A percentile compares a stretch with the other conserved stretches of the same genome.
These are phyloP conservation scores for Diutina sp. DNA, from an alignment of 1,139 yeast species.

Conservation along the genomic window DNA sequence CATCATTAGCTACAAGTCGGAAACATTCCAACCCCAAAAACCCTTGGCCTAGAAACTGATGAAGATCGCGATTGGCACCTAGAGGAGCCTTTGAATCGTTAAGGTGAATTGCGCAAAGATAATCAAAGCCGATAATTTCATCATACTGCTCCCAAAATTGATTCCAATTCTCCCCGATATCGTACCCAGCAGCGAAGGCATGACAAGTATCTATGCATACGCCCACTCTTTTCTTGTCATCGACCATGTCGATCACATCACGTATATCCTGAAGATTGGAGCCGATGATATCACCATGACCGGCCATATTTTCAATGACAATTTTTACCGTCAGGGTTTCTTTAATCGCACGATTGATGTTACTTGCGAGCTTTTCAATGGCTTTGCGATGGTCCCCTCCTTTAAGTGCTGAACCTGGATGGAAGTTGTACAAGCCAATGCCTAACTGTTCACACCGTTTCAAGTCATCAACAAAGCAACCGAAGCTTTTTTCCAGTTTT, in stretches of 20 bases:
- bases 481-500: constrained; percentile 64
- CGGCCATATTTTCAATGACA: constrained; percentile 96
- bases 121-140: constrained; percentile 55
- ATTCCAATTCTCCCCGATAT: constrained; percentile 50
- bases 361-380: constrained; percentile 54
- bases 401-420: constrained; percentile 85
- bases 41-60: constrained; percentile 82
- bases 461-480: constrained; percentile 78
- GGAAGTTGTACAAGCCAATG: constrained; percentile 82
- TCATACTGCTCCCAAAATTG: constrained; percentile 71
- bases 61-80: constrained; percentile 84
- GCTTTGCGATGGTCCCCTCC: constrained; percentile 51
- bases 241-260: constrained; percentile 62
- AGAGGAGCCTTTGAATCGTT: constrained; percentile 93
- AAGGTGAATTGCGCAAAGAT: constrained; percentile 69
- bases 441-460: constrained; percentile 74
- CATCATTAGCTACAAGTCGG: constrained; percentile 60
- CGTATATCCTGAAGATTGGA: constrained; percentile 64
- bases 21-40: constrained; percentile 81
- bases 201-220: constrained; percentile 96
- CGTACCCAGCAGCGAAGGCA: constrained; percentile 93
- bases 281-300: constrained; percentile 87
- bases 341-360: constrained; percentile 64
- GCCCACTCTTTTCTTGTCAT: constrained; percentile 73
- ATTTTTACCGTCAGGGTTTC: constrained; percentile 72